Conservation (phyloP, 805 yeast genomes). For the Yarrowia divulgata region DNA sequence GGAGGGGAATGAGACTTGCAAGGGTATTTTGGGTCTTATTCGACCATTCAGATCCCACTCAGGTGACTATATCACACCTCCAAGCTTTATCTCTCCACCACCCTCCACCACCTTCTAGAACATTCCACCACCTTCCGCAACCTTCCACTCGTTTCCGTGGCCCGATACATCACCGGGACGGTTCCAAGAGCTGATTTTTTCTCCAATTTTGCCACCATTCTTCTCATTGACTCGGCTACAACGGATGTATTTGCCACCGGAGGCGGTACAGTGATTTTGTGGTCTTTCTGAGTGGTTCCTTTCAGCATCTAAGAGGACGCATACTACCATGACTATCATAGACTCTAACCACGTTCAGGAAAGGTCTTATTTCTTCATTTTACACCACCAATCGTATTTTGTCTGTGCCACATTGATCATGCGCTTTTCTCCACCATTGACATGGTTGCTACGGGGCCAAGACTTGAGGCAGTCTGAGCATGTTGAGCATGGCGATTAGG, state of each 20-base stretch:
- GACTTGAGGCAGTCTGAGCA: background rate
- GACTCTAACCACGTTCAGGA: too few species aligned
- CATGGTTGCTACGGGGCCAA: background rate
- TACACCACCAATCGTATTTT: too few species aligned
- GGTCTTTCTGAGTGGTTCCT: too few species aligned
- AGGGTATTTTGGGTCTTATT: too few species aligned
- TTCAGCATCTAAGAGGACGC: background rate
- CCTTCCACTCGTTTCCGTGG: background rate
- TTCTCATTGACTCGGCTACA: background rate
- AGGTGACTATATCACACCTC: background rate
- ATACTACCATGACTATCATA: background rate
- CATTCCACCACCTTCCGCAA: constrained; percentile 11
- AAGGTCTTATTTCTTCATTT: too few species aligned
- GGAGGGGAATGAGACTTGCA: too few species aligned
- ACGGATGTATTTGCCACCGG: background rate
- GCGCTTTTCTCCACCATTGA: background rate
- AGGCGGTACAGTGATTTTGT: background rate
- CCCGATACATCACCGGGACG: constrained; percentile 5
- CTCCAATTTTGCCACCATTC: background rate
- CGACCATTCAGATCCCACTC: background rate
- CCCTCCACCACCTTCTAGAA: background rate
- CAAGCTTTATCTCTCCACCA: background rate
- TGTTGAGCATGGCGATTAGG: constrained; percentile 1
- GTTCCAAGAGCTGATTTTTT: background rate
- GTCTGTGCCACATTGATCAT: background rate